These are phyloP conservation scores for Davidsoniella neocaledoniae DNA, from an alignment of 2,329 filamentous ascomycete genomes.

Conservation along the genomic window DNA sequence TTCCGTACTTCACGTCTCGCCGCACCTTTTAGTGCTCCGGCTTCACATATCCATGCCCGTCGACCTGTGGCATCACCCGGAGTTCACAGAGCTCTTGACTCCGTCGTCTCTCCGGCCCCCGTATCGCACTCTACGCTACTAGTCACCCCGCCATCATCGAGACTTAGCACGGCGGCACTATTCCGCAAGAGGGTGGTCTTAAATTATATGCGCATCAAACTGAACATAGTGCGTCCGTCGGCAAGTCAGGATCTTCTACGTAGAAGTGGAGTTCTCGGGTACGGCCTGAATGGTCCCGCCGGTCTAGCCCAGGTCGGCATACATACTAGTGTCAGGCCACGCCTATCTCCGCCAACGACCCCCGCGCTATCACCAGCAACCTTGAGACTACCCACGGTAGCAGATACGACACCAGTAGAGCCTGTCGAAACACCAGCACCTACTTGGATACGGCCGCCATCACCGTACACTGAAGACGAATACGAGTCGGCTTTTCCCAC, in stretches of 20 bases:
- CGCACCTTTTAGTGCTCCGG: conserved; percentile 49
- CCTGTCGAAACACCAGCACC: neutral
- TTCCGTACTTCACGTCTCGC: conserved; percentile 57
- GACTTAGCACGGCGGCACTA: neutral
- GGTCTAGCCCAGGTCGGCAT: conserved; percentile 12
- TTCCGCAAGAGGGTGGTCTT: neutral
- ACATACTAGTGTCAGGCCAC: neutral
- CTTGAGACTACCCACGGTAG: too few relatives aligned
- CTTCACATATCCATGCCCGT: conserved; percentile 49
- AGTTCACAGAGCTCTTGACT: neutral
- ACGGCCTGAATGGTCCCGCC: conserved; percentile 14
- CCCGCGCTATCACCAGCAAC: neutral
- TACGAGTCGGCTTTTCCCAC: conserved; percentile 33
- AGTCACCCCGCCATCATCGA: too few relatives aligned
- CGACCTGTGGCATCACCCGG: conserved; percentile 18
- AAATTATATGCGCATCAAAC: conserved; percentile 1
- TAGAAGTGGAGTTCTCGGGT: neutral
- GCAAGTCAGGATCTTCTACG: too few relatives aligned
- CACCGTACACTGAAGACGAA: conserved; percentile 21
- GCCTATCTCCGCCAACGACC: neutral
- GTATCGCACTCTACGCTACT: too few relatives aligned
- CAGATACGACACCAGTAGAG: neutral
- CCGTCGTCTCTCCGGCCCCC: too few relatives aligned
- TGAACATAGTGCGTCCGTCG: neutral
- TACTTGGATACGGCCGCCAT: conserved; percentile 14